These are phyloP conservation scores for Mucor velutinosus DNA, from an alignment of 371 early-diverging fungal species.

Conservation along the genomic window DNA sequence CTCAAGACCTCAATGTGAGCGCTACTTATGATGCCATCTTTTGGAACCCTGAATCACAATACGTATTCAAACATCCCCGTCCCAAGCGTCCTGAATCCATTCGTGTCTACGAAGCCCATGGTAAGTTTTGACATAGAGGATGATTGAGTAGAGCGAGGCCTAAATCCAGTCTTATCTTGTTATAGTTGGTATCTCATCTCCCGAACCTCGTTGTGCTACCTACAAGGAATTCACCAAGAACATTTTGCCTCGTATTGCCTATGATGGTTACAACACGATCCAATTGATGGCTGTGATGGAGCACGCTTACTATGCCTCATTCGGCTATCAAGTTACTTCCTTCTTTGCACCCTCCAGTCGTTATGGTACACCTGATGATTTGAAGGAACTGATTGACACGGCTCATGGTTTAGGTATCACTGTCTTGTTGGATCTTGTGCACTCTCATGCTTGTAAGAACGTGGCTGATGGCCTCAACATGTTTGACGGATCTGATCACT, in stretches of 20 bases:
- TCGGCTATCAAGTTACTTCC: conserved; percentile 96
- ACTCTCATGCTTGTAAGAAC: conserved; percentile 96
- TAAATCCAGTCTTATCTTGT: neutral
- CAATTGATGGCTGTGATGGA: conserved; percentile 99
- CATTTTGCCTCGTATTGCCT: conserved; percentile 85
- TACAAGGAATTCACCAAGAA: conserved; percentile 88
- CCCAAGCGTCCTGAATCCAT: conserved; percentile 69
- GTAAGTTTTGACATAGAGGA: too few relatives aligned
- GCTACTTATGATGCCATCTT: conserved; percentile 89
- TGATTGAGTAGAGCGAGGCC: too few relatives aligned
- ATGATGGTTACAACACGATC: conserved; percentile 92
- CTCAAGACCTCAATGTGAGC: conserved; percentile 82
- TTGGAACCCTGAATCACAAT: conserved; percentile 86
- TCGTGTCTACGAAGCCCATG: conserved; percentile 93
- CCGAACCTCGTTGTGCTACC: conserved; percentile 80
- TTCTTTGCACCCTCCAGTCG: conserved; percentile 93
- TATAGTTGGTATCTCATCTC: conserved; percentile 88
- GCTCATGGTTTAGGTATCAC: conserved; percentile 89
- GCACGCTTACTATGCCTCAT: conserved; percentile 98
- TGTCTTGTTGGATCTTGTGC: conserved; percentile 94
- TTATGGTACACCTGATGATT: conserved; percentile 91
- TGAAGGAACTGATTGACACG: conserved; percentile 88
- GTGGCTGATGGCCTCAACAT: conserved; percentile 91
- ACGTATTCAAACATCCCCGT: conserved; percentile 71
- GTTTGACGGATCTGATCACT: conserved; percentile 96